Conservation (phyloP, 2,329 filamentous ascomycete genomes). For the Aspergillus aculeatus region DNA sequence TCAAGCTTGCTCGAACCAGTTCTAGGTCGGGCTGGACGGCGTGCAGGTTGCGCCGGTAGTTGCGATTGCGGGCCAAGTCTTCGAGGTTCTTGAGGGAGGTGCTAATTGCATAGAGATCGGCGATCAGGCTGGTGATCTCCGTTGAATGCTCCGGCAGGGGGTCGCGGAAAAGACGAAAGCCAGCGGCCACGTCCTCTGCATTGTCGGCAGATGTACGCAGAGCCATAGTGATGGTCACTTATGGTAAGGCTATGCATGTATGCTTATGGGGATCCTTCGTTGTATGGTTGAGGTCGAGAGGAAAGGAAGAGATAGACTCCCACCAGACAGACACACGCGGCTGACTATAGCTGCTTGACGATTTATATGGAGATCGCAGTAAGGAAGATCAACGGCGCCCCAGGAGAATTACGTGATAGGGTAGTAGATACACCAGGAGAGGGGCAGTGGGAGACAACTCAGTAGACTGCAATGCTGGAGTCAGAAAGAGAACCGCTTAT, state of each 20-base stretch:
- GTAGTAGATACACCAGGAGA: conserved; percentile 11
- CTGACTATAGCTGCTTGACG: neutral
- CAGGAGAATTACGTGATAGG: neutral
- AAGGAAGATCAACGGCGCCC: neutral
- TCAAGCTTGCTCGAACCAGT: conserved; percentile 50
- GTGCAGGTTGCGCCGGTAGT: conserved; percentile 39
- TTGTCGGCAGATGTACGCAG: conserved; percentile 47
- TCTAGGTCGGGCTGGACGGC: conserved; percentile 50
- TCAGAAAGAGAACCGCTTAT: conserved; percentile 17
- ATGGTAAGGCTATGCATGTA: conserved; percentile 15
- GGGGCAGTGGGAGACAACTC: conserved; percentile 19
- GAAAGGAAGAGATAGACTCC: neutral
- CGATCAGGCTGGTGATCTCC: conserved; percentile 55
- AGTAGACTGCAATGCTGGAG: conserved; percentile 17
- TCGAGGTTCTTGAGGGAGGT: conserved; percentile 51
- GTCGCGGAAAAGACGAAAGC: conserved; percentile 51
- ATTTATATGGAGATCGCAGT: neutral
- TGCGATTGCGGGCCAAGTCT: conserved; percentile 41
- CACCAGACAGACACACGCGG: neutral
- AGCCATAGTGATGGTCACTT: conserved; percentile 33
- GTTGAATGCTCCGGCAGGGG: conserved; percentile 52
- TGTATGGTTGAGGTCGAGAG: conserved; percentile 1
- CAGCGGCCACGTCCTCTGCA: conserved; percentile 54
- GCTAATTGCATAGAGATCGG: conserved; percentile 56
- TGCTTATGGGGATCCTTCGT: neutral